Percentiles rank a stretch among this genome's conserved stretches.
Conservation (phyloP, 768 basidiomycete genomes). For the Dentipellis fragilis region DNA sequence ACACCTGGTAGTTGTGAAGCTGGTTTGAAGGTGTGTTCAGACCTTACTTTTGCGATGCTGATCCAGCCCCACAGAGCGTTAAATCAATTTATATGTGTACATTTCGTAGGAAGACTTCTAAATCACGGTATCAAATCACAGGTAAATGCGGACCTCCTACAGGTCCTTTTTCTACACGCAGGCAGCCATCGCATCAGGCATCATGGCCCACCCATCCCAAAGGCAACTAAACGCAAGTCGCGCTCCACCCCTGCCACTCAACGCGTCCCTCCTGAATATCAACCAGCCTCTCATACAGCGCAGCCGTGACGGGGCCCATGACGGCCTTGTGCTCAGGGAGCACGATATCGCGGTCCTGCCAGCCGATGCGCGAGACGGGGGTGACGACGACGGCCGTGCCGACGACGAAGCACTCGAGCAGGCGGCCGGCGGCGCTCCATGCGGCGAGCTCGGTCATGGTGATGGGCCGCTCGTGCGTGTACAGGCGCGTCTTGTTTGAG, state of each 20-base stretch:
- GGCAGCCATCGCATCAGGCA: neutral
- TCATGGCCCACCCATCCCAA: neutral
- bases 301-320: conserved; percentile 50
- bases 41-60: too few species aligned
- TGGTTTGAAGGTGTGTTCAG: too few species aligned
- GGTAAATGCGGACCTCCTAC: neutral
- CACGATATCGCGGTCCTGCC: conserved; percentile 18
- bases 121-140: neutral
- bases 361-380: conserved; percentile 65
- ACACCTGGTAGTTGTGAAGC: too few species aligned
- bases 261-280: conserved; percentile 65
- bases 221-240: conserved; percentile 22
- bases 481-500: conserved; percentile 31
- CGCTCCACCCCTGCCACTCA: conserved; percentile 58
- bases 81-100: too few species aligned
- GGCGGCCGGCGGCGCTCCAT: conserved; percentile 41
- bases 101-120: neutral
- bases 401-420: conserved; percentile 78
- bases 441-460: conserved; percentile 33
- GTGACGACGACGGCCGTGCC: conserved; percentile 79
- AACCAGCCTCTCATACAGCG: conserved; percentile 61
- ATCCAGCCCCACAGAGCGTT: too few species aligned
- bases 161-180: neutral
- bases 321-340: conserved; percentile 14
- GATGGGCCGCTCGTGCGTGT: conserved; percentile 33